Percentiles rank a stretch among this genome's conserved stretches.
phyloP scores from a whole-genome alignment of 2,329 filamentous ascomycete genomes.

The Hymenoscyphus linearis region DNA sequence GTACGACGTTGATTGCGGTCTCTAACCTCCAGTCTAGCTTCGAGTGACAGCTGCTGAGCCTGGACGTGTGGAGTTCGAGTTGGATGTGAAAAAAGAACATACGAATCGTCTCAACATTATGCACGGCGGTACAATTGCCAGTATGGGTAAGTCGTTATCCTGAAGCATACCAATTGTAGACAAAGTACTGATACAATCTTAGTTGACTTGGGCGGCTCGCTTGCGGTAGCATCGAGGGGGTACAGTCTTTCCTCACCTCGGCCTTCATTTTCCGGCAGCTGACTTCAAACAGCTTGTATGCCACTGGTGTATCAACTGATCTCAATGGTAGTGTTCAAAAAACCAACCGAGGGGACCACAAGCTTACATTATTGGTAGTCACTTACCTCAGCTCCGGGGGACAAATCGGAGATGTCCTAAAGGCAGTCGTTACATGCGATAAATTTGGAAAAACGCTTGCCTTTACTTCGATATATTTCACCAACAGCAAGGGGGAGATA shows the following conservation, averaged over 20 bases:
- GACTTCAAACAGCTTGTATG: conserved; percentile 40
- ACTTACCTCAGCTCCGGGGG: conserved; percentile 58
- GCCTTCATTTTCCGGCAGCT: background rate
- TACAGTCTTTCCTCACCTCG: background rate
- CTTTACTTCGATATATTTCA: conserved; percentile 55
- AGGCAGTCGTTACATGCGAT: conserved; percentile 53
- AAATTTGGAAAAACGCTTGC: conserved; percentile 62
- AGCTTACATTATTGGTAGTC: conserved; percentile 37
- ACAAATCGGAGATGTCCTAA: conserved; percentile 50
- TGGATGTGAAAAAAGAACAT: conserved; percentile 69
- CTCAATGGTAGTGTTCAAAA: conserved; percentile 45
- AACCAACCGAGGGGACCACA: background rate
- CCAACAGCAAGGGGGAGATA: conserved; percentile 52
- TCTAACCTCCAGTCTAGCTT: conserved; percentile 44
- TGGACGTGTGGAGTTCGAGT: conserved; percentile 69
- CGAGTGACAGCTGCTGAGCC: conserved; percentile 58
- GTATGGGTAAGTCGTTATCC: conserved; percentile 42
- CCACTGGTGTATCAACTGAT: conserved; percentile 61
- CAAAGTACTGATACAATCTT: conserved; percentile 2
- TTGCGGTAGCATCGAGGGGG: conserved; percentile 58
- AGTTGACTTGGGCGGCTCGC: conserved; percentile 60
- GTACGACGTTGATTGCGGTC: background rate
- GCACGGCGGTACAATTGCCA: conserved; percentile 74
- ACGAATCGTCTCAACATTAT: conserved; percentile 76
- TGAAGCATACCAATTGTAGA: background rate